Percentiles rank a stretch among this genome's conserved stretches.
Evolutionary conservation across 2,329 filamentous ascomycete species (phyloP).

Genomic region (Thelonectria discophora): DNA sequence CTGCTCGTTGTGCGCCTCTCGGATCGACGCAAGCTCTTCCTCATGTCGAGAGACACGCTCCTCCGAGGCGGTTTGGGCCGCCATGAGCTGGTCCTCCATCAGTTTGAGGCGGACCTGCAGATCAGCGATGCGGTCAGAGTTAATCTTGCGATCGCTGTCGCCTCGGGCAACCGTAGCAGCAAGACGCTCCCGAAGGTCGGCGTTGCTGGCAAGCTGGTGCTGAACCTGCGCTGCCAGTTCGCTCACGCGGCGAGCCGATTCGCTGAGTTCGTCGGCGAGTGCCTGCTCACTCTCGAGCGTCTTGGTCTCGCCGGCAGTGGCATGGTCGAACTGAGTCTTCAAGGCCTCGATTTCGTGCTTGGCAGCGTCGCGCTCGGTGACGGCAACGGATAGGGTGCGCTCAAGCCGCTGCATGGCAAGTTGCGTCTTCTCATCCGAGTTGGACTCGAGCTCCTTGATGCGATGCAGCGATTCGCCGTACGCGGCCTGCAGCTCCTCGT

Average conservation of each 20-base stretch:
- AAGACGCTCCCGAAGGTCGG: slow-evolving; percentile 77
- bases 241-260: slow-evolving; percentile 80
- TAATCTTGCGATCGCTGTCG: slow-evolving; percentile 82
- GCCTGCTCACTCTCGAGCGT: slow-evolving; percentile 68
- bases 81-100: slow-evolving; percentile 84
- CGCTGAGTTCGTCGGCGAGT: slow-evolving; percentile 74
- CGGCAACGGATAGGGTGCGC: slow-evolving; percentile 72
- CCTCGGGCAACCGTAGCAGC: slow-evolving; percentile 82
- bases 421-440: slow-evolving; percentile 66
- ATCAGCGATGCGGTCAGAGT: slow-evolving; percentile 81
- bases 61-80: slow-evolving; percentile 86
- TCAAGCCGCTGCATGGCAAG: slow-evolving; percentile 72
- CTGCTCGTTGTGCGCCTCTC: slow-evolving; percentile 79
- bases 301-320: slow-evolving; percentile 65
- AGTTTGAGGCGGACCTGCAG: slow-evolving; percentile 82
- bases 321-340: slow-evolving; percentile 65
- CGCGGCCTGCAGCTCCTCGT: slow-evolving; percentile 76
- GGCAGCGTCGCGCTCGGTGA: slow-evolving; percentile 77
- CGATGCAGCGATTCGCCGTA: slow-evolving; percentile 73
- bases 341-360: slow-evolving; percentile 71
- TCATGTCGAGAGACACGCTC: slow-evolving; percentile 85
- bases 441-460: slow-evolving; percentile 64
- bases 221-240: slow-evolving; percentile 81
- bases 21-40: slow-evolving; percentile 79
- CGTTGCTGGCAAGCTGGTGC: slow-evolving; percentile 81